Conservation (phyloP, 345 rosid species). For the Aquilaria sinensis region DNA sequence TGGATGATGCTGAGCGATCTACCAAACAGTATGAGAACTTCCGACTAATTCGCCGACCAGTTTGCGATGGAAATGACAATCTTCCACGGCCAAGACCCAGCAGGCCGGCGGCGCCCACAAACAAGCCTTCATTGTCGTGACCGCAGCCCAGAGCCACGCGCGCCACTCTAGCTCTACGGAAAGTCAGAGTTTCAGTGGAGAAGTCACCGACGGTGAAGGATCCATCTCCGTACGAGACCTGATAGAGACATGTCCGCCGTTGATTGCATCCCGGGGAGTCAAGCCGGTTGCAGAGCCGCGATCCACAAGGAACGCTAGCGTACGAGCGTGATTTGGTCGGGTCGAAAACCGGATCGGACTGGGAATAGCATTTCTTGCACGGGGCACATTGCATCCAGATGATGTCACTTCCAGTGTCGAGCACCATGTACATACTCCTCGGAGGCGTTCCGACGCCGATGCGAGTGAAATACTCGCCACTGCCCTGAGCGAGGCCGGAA, state of each 20-base stretch:
- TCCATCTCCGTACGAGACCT: slow-evolving; percentile 91
- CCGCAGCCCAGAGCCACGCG: slow-evolving; percentile 88
- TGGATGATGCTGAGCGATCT: slow-evolving; percentile 77
- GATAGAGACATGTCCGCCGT: slow-evolving; percentile 60
- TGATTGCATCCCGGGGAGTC: slow-evolving; percentile 59
- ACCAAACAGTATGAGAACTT: slow-evolving; percentile 89
- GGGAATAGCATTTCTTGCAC: slow-evolving; percentile 79
- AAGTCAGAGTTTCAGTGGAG: slow-evolving; percentile 83
- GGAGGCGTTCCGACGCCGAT: slow-evolving; percentile 90
- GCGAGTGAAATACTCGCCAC: slow-evolving; percentile 98
- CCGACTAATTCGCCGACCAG: slow-evolving; percentile 66
- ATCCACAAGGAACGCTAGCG: slow-evolving; percentile 48
- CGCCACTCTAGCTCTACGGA: slow-evolving; percentile 53
- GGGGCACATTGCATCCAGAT: slow-evolving; percentile 97
- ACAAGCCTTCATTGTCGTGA: slow-evolving; percentile 88
- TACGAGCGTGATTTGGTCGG: slow-evolving; percentile 68
- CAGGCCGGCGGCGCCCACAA: slow-evolving; percentile 90
- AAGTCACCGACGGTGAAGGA: slow-evolving; percentile 86
- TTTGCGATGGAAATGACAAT: slow-evolving; percentile 76
- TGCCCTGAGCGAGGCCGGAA: slow-evolving; percentile 91
- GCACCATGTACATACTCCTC: slow-evolving; percentile 71
- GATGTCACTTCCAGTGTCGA: slow-evolving; percentile 93
- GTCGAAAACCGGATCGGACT: slow-evolving; percentile 78
- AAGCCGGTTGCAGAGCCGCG: slow-evolving; percentile 54
- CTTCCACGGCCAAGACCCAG: slow-evolving; percentile 86